Base-by-base conservation (phyloP, 1,139 yeast species). In the Pichia sp. region DNA sequence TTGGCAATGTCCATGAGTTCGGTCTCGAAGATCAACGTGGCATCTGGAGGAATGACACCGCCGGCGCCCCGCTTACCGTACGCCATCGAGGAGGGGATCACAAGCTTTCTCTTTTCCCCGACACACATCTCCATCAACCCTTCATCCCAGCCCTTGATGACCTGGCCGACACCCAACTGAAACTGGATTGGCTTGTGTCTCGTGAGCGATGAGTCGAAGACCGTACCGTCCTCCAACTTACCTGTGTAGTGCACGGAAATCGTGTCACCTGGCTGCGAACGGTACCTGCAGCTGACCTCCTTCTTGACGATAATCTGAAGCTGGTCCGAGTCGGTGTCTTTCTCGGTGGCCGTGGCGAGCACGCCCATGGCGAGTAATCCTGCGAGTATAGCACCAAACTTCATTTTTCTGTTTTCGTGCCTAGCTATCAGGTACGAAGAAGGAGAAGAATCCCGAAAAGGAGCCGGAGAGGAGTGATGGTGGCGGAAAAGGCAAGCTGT, bases 61-160 rank as follows among this genome's bases (percentile, higher is more conserved):
- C 85, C 86, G 57, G 88, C 83, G 50, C 95, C 95, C 54, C 81
- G 69, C 46, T 75, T 72, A 54, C 97, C 97, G 63, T 90, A 90
- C 8, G 83, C 97, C 65, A 88, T 72, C 49, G 78, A 77, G 11
- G 93, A 78, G 50, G 96, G 96, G 67, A 90, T 88, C 45, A 82
- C 80, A 64, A 90, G 76, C 63, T 80, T 82, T 67, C 96, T 81
- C 73, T 84, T 79, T 70, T 90, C 97, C 51, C 96, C 96, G 68
- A 87, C 77, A 71, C 97, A 90, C 93, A 88, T 87, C 53, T 62
- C 68, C 45, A 62, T 29, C 43, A 89, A 75, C 46, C 96, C 96
- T 70, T 85, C 81, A 61, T 90, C 96, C 96, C 96, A 90, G 59
- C 96, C 96, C 62, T 77, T 70, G 66, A 90, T 89, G 49, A 90